Base-by-base conservation (phyloP, 495 filamentous ascomycete species). In the Neurospora cerealis region DNA sequence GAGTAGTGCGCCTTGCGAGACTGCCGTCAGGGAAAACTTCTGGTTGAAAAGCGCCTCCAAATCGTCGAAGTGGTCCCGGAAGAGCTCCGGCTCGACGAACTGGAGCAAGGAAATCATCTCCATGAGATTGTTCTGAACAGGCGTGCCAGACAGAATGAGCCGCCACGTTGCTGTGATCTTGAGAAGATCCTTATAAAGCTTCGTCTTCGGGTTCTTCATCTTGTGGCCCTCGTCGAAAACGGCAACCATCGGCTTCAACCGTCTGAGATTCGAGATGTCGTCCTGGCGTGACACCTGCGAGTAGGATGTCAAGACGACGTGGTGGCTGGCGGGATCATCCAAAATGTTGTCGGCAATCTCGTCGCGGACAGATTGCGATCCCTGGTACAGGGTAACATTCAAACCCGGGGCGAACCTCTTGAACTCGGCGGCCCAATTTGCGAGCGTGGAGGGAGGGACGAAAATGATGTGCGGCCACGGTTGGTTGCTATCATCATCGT, bases 401-500 rank as follows among this genome's bases (percentile, higher is more conserved):
- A 99, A 78, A 0, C 82, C 80, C 0, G 94, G 93, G 28, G 94
- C 95, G 81, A 99, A 99, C 44, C 89, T 90, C 73, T 90, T 82
- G 78, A 98, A 97, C 82, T 99, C 96, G 38, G 91, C 86, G 11
- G 95, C 86, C 96, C 96, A 99, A 79, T 98, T 98, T 75, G 97
- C 96, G 69, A 97, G 86, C 0, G 95, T 98, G 2, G 95, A 97
- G 2, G 92, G 90, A 3, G 96, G 96, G 0, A 98, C 96, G 24
- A 99, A 89, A 40, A 99, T 85, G 44, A 99, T 82, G 79, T 97
- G 95, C 39, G 94, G 93, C 71, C 94, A 87, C 0, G 81, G 94
- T 69, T 86, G 87, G 17, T 89, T 83, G 34, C 84, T 74, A 66
- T 66, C 28, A 9, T 74, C 72, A 2, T 71, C 73, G 5, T 71